Evolutionary conservation across 192 early-diverging fungal species (phyloP).

Genomic region (Polychytrium aggregatum): DNA sequence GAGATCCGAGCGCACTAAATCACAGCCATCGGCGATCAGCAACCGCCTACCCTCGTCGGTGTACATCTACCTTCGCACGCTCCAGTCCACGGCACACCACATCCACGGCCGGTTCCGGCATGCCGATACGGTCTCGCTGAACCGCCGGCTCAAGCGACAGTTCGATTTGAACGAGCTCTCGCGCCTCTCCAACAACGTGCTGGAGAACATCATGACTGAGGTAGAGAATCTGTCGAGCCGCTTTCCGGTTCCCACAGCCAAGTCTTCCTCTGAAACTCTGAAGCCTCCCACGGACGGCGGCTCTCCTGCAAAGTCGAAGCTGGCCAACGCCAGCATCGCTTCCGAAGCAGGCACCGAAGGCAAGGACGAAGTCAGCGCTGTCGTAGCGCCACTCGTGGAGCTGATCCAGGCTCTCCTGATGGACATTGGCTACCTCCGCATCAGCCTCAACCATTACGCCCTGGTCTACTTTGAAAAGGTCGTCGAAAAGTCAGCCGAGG

Average conservation of each 20-base stretch:
- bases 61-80: conserved; percentile 12
- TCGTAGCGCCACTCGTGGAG: conserved; percentile 17
- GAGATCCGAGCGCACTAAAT: background rate
- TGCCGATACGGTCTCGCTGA: conserved; percentile 23
- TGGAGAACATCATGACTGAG: conserved; percentile 23
- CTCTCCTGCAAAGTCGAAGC: background rate
- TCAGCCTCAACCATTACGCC: conserved; percentile 19
- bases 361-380: background rate
- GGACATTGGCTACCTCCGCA: conserved; percentile 11
- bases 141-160: conserved; percentile 20
- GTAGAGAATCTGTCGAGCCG: conserved; percentile 11
- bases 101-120: conserved; percentile 15
- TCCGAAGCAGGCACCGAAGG: background rate
- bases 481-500: too few species aligned
- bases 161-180: conserved; percentile 28
- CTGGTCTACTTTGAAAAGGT: conserved; percentile 25
- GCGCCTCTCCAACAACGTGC: conserved; percentile 17
- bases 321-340: background rate
- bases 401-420: conserved; percentile 21
- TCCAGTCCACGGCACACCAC: conserved; percentile 9
- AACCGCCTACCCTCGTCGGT: background rate
- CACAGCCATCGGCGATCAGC: background rate
- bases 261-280: background rate
- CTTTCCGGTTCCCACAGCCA: conserved; percentile 10
- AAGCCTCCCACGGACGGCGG: background rate